These are phyloP conservation scores for Arthrobotrys megalospora DNA, from an alignment of 2,329 filamentous ascomycete genomes.

Conservation along the genomic window DNA sequence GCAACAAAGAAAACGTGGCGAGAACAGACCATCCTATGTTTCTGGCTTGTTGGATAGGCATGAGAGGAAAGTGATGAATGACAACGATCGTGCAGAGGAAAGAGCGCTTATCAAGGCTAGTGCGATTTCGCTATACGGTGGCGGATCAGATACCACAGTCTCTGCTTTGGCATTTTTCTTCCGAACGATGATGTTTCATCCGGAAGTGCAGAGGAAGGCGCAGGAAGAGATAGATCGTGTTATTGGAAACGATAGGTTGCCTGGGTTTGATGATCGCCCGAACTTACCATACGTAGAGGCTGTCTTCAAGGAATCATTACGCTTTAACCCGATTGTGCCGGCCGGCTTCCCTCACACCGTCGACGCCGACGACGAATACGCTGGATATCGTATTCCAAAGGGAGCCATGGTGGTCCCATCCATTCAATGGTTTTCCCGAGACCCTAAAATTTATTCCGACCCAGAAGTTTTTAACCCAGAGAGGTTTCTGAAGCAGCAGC, in stretches of 20 bases:
- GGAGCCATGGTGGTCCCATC: constrained; percentile 70
- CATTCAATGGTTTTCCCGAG: constrained; percentile 71
- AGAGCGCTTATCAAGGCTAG: constrained; percentile 36
- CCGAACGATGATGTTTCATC: constrained; percentile 71
- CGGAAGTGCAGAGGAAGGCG: constrained; percentile 69
- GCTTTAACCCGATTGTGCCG: constrained; percentile 71
- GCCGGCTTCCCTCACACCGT: constrained; percentile 70
- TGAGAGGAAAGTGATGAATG: constrained; percentile 34
- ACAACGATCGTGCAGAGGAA: constrained; percentile 22
- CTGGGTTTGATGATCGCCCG: constrained; percentile 70
- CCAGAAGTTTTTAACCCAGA: constrained; percentile 64
- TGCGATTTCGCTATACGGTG: constrained; percentile 69
- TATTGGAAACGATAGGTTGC: constrained; percentile 70
- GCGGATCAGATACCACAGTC: constrained; percentile 70
- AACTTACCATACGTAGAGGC: constrained; percentile 72
- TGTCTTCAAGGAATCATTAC: constrained; percentile 73
- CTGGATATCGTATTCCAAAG: constrained; percentile 70
- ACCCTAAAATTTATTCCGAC: constrained; percentile 66
- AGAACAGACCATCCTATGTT: constrained; percentile 44
- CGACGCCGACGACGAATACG: constrained; percentile 69
- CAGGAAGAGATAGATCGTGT: constrained; percentile 71
- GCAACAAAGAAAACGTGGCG: constrained; percentile 20
- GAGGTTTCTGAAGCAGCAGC: constrained; percentile 57
- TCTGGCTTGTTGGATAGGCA: constrained; percentile 43
- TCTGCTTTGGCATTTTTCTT: constrained; percentile 69